phyloP scores from a whole-genome alignment of 2,329 filamentous ascomycete species.

The Penicillium olsonii region DNA sequence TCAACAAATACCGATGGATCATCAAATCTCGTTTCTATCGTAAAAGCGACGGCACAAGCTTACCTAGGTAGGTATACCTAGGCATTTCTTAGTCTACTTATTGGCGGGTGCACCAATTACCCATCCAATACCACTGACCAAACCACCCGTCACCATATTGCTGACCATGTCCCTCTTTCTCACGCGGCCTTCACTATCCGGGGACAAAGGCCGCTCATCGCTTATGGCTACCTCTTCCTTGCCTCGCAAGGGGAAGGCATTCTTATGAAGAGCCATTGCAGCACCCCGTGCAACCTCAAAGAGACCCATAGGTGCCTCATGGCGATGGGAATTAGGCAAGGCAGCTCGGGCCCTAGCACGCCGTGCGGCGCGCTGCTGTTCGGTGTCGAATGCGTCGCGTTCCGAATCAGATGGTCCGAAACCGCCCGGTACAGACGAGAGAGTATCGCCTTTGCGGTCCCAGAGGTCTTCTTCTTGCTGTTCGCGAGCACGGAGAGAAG shows the following conservation, averaged over 20 bases:
- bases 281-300: conserved; percentile 56
- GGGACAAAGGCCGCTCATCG: conserved; percentile 16
- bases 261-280: conserved; percentile 50
- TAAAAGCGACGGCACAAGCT: not conserved
- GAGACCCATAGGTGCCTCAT: conserved; percentile 54
- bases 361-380: conserved; percentile 39
- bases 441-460: conserved; percentile 56
- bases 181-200: conserved; percentile 37
- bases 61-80: too few species aligned
- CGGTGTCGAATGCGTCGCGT: conserved; percentile 48
- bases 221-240: conserved; percentile 12
- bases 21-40: conserved; percentile 6
- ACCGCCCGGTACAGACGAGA: conserved; percentile 43
- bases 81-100: conserved; percentile 39
- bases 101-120: conserved; percentile 57
- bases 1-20: too few species aligned
- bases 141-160: conserved; percentile 63
- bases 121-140: conserved; percentile 66
- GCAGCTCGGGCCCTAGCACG: conserved; percentile 30
- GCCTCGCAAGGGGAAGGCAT: conserved; percentile 46
- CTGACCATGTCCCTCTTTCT: conserved; percentile 59
- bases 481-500: conserved; percentile 55
- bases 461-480: conserved; percentile 59
- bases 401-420: conserved; percentile 48
- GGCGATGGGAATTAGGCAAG: conserved; percentile 29